Conservation (phyloP, 768 basidiomycete species). For the Ramaria rubella region DNA sequence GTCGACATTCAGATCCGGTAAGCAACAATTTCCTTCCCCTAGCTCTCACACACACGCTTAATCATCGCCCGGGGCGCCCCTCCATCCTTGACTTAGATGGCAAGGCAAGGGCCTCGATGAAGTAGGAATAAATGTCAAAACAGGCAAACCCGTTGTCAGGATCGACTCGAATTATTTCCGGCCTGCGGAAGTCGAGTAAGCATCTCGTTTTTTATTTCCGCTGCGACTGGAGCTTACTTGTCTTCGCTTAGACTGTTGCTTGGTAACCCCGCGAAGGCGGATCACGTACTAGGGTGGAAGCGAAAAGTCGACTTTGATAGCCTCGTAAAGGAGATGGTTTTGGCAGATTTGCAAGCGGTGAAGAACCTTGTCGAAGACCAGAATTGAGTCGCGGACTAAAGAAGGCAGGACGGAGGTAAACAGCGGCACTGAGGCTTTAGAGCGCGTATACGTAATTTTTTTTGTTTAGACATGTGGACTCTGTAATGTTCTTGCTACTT, state of each 20-base stretch:
- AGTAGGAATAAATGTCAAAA: conserved; percentile 65
- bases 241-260: conserved; percentile 54
- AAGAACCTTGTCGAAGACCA: conserved; percentile 76
- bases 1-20: conserved; percentile 57
- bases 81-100: conserved; percentile 46
- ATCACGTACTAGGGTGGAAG: conserved; percentile 84
- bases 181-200: conserved; percentile 90
- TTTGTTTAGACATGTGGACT: no score
- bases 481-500: no score
- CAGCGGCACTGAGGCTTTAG: no score
- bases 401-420: no score
- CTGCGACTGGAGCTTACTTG: neutral
- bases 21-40: conserved; percentile 35
- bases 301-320: conserved; percentile 75
- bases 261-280: conserved; percentile 88
- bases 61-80: conserved; percentile 6
- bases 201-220: conserved; percentile 18
- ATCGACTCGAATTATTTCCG: conserved; percentile 91
- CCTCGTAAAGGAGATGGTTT: conserved; percentile 90
- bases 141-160: conserved; percentile 68
- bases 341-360: conserved; percentile 68
- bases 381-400: conserved; percentile 57
- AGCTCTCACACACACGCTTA: no score
- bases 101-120: conserved; percentile 69
- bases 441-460: no score